These are phyloP conservation scores for Hymenoscyphus salicellus DNA, from an alignment of 2,329 filamentous ascomycete species.

Conservation along the genomic window DNA sequence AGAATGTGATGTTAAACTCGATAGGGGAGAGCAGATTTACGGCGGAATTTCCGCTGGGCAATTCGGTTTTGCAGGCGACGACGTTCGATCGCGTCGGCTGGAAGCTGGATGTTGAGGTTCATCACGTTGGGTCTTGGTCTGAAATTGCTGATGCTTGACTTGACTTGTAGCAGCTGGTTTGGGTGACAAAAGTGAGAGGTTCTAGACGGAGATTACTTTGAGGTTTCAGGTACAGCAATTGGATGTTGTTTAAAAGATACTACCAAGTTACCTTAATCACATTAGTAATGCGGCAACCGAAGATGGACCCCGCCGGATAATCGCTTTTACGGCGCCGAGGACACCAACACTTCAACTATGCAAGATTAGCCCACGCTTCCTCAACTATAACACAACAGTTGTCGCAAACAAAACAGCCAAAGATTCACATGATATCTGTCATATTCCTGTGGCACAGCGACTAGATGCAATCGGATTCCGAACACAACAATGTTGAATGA, in stretches of 20 bases:
- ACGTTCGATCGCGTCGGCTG: background rate
- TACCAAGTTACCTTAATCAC: too few relatives aligned
- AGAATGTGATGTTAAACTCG: background rate
- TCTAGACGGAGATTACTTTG: background rate
- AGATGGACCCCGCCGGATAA: background rate
- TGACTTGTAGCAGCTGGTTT: background rate
- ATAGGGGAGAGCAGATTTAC: background rate
- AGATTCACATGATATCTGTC: too few relatives aligned
- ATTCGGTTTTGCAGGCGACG: conserved; percentile 6
- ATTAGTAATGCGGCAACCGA: conserved; percentile 2
- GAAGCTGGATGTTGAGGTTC: background rate
- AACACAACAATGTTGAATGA: too few relatives aligned
- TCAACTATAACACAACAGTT: too few relatives aligned
- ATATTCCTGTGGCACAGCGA: too few relatives aligned
- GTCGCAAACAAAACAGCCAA: too few relatives aligned
- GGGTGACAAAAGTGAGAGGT: background rate
- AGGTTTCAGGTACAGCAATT: background rate
- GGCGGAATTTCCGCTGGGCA: conserved; percentile 5
- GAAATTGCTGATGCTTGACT: background rate
- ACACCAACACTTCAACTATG: too few relatives aligned
- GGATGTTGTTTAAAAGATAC: too few relatives aligned
- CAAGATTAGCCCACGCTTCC: too few relatives aligned
- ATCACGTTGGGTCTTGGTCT: background rate
- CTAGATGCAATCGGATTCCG: too few relatives aligned
- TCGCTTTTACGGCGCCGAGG: background rate